Base-by-base conservation (phyloP, 2,329 filamentous ascomycete genomes). In the Penicillium sp. region DNA sequence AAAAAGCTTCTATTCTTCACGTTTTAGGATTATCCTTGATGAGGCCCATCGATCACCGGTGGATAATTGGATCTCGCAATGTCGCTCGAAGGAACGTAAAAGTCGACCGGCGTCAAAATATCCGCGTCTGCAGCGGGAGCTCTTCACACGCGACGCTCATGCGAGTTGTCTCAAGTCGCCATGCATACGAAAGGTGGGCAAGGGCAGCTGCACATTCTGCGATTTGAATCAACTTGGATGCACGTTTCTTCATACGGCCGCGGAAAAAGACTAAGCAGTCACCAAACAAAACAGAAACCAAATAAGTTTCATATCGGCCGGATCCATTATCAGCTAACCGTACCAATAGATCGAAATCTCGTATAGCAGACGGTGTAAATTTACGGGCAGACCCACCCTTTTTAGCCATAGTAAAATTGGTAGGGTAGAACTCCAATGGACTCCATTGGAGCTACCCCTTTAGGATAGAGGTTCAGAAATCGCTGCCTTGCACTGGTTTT, bases 81-180 rank as follows among this genome's bases (percentile, higher is more conserved):
- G 20, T 4, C 20, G 20, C 20, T 22, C 20, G 20, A 22, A 13
- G n/a, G 13, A 33, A 33, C 30, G n/a, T 33, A n/a, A 33, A 8
- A 33, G 14, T 4, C 14, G 14, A 33, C n/a, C 14, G n/a, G 30
- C 30, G 30, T n/a, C n/a, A n/a, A n/a, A n/a, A n/a, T n/a, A n/a
- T n/a, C 30, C 13, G 30, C 30, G 30, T 7, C 5, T 33, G 13
- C 13, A n/a, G 30, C n/a, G 30, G 30, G 13, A 14, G 44, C 43
- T 3, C 42, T 16, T 22, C 20, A 22, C 8, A 33, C 13, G 48
- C 48, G 48, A 33, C 48, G 48, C 25, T 41, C 48, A 24, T 50
- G 48, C 36, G 48, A 50, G 48, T 39, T 43, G 46, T 33, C 48
- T 36, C 42, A 50, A 50, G 27, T 50, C 48, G 20, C 48, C 42